These are phyloP conservation scores for Noccaea caerulescens DNA, from an alignment of 345 rosid species.

Conservation along the genomic window DNA sequence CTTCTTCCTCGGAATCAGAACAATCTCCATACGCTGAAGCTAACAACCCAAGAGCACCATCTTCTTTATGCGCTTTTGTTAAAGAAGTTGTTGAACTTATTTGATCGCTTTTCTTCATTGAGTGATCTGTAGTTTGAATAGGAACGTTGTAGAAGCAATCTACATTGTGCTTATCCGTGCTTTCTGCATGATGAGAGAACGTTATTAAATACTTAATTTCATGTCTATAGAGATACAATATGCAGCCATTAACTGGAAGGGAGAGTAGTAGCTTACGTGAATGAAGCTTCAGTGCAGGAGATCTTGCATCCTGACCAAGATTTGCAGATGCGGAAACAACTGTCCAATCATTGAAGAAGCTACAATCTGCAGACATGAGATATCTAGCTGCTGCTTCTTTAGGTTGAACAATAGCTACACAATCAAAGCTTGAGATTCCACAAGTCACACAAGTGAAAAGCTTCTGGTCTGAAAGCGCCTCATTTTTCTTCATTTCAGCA, in stretches of 20 bases:
- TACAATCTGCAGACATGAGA: conserved; percentile 91
- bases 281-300: conserved; percentile 31
- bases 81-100: conserved; percentile 44
- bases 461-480: conserved; percentile 76
- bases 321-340: conserved; percentile 59
- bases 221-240: not conserved
- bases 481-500: conserved; percentile 39
- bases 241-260: conserved; percentile 3
- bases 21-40: conserved; percentile 85
- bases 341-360: conserved; percentile 84
- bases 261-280: conserved; percentile 51
- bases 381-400: conserved; percentile 77
- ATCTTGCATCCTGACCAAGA: conserved; percentile 43
- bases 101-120: conserved; percentile 42
- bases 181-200: conserved; percentile 53
- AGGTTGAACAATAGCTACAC: conserved; percentile 87
- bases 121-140: conserved; percentile 11
- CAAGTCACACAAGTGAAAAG: conserved; percentile 89
- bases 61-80: conserved; percentile 40
- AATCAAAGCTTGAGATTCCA: conserved; percentile 83
- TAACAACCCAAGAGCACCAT: conserved; percentile 77
- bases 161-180: conserved; percentile 40
- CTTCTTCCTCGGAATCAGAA: conserved; percentile 89
- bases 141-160: conserved; percentile 29
- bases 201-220: not conserved